Evolutionary conservation across 169 alveolate genomes (phyloP).

Genomic region (Plasmodium coatneyi): DNA sequence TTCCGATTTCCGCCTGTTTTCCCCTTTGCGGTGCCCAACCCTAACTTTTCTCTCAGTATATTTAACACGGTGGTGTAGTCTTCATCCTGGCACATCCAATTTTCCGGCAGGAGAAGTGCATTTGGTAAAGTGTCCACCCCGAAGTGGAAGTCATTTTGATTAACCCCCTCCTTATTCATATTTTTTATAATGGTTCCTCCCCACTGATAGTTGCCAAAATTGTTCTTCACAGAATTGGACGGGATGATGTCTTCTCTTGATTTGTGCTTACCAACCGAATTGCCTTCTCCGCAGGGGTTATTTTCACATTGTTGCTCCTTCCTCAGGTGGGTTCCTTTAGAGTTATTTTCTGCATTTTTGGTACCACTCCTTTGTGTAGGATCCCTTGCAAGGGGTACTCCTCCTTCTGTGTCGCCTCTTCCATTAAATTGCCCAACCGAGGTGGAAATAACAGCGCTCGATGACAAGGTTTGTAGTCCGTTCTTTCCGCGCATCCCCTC

Average conservation of each 20-base stretch:
- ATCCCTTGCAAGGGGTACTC: not conserved
- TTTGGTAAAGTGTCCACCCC: not conserved
- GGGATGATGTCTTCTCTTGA: not conserved
- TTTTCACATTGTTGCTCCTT: not conserved
- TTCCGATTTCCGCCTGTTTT: not conserved
- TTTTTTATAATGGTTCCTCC: conserved; percentile 7
- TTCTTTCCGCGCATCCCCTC: not conserved
- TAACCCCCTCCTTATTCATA: conserved; percentile 12
- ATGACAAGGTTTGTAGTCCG: not conserved
- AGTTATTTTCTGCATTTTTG: not conserved
- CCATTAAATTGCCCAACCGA: not conserved
- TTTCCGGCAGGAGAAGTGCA: conserved; percentile 24
- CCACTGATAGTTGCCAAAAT: conserved; percentile 19
- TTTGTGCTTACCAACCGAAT: not conserved
- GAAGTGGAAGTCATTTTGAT: conserved; percentile 13
- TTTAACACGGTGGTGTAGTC: conserved; percentile 27
- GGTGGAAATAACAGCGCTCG: not conserved
- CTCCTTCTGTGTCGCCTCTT: not conserved
- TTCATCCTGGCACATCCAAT: conserved; percentile 30
- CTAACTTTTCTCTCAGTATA: conserved; percentile 10
- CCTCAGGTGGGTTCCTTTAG: not conserved
- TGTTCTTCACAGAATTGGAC: not conserved
- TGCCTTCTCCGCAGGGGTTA: not conserved
- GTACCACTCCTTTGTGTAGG: not conserved
- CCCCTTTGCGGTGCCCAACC: not conserved